Conservation (phyloP, 441 rosid species). For the Pelargonium australe region DNA sequence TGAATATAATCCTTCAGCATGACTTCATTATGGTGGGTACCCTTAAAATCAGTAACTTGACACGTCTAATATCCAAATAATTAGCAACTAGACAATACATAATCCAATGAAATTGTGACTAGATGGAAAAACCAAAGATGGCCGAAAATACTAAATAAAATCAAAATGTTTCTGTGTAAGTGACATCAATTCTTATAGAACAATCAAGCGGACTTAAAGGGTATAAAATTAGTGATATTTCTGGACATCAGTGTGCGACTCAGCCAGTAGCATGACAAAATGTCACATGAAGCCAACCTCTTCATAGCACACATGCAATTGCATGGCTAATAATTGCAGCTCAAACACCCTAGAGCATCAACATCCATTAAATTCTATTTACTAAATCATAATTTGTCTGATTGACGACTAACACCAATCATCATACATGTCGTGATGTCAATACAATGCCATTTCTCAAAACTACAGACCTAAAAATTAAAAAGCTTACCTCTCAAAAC, state of each 20-base stretch:
- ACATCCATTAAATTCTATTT: too few relatives aligned
- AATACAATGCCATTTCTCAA: too few relatives aligned
- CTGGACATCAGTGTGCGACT: neutral
- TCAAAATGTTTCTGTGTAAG: neutral
- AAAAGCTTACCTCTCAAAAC: constrained; percentile 70
- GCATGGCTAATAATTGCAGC: too few relatives aligned
- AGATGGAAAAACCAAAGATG: neutral
- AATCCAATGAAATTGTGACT: neutral
- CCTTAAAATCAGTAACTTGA: neutral
- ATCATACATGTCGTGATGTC: too few relatives aligned
- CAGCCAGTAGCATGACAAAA: neutral
- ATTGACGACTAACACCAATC: too few relatives aligned
- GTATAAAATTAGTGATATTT: neutral
- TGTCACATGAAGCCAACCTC: neutral
- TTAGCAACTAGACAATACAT: neutral
- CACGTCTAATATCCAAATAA: neutral
- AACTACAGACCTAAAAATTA: too few relatives aligned
- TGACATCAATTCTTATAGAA: neutral
- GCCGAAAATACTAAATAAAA: neutral
- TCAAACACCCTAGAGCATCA: too few relatives aligned
- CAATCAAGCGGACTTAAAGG: neutral
- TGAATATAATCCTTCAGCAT: constrained; percentile 1
- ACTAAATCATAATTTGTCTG: too few relatives aligned
- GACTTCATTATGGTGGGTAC: neutral
- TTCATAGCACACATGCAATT: too few relatives aligned